Percentiles rank a stretch among this genome's conserved stretches.
Conservation (phyloP, 2,329 filamentous ascomycete genomes). For the Boeremia lycopersici region DNA sequence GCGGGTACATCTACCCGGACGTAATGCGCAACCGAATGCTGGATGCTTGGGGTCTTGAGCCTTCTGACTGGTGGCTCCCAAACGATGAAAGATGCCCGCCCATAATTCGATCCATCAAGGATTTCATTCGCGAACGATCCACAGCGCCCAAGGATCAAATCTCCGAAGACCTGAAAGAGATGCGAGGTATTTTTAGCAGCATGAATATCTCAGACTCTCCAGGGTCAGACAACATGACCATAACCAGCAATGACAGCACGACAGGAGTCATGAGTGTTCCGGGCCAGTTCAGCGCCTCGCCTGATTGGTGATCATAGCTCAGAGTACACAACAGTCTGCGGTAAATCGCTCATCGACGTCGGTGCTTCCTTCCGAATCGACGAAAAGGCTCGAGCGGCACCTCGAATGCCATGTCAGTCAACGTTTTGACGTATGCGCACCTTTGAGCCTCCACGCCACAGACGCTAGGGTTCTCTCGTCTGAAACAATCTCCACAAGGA, state of each 20-base stretch:
- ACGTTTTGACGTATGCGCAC: background rate
- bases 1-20: slow-evolving; percentile 85
- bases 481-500: slow-evolving; percentile 27
- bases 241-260: slow-evolving; percentile 30
- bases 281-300: slow-evolving; percentile 1
- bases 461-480: slow-evolving; percentile 4
- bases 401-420: background rate
- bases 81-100: slow-evolving; percentile 76
- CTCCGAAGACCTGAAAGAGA: slow-evolving; percentile 72
- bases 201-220: slow-evolving; percentile 48
- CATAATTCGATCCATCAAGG: slow-evolving; percentile 76
- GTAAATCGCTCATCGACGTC: background rate
- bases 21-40: slow-evolving; percentile 77
- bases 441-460: slow-evolving; percentile 6
- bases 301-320: slow-evolving; percentile 3
- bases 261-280: background rate
- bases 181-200: slow-evolving; percentile 69
- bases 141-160: slow-evolving; percentile 56
- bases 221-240: slow-evolving; percentile 33
- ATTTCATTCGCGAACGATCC: slow-evolving; percentile 79
- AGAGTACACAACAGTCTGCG: background rate
- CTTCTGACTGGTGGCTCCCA: slow-evolving; percentile 87
- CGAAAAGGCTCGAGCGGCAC: background rate
- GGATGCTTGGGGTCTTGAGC: slow-evolving; percentile 73
- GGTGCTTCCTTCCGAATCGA: background rate